Evolutionary conservation across 2,329 filamentous ascomycete genomes (phyloP).

Genomic region (Coleophoma eucalyptorum): DNA sequence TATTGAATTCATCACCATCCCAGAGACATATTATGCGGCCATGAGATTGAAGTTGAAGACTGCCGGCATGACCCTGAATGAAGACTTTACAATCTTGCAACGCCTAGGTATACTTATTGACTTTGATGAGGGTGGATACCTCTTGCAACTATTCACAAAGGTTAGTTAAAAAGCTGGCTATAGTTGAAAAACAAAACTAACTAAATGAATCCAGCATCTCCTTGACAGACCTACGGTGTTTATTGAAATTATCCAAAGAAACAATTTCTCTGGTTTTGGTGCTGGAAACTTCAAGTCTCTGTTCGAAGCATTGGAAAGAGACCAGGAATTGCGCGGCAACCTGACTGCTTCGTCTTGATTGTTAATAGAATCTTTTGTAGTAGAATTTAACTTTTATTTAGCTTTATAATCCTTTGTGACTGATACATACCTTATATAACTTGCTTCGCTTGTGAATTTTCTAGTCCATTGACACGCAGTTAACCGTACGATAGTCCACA

Average conservation of each 20-base stretch:
- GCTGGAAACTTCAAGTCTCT: slow-evolving; percentile 90
- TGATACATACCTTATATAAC: no score
- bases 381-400: no score
- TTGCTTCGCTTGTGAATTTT: no score
- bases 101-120: slow-evolving; percentile 82
- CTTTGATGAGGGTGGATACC: slow-evolving; percentile 85
- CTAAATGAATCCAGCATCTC: no score
- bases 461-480: no score
- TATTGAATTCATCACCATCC: slow-evolving; percentile 86
- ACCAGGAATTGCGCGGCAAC: slow-evolving; percentile 30
- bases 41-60: slow-evolving; percentile 70
- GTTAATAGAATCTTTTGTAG: no score
- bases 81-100: slow-evolving; percentile 73
- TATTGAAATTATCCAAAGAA: slow-evolving; percentile 87
- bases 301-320: slow-evolving; percentile 88
- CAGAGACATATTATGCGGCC: slow-evolving; percentile 73
- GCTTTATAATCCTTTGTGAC: no score
- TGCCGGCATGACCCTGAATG: slow-evolving; percentile 56
- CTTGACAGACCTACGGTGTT: slow-evolving; percentile 69
- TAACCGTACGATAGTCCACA: no score
- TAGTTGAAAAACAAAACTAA: no score
- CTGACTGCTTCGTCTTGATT: background rate
- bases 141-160: slow-evolving; percentile 67
- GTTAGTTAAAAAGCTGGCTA: no score
- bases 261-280: slow-evolving; percentile 84